Base-by-base conservation (phyloP, 805 yeast genomes). In the Debaryomyces prosopidis region DNA sequence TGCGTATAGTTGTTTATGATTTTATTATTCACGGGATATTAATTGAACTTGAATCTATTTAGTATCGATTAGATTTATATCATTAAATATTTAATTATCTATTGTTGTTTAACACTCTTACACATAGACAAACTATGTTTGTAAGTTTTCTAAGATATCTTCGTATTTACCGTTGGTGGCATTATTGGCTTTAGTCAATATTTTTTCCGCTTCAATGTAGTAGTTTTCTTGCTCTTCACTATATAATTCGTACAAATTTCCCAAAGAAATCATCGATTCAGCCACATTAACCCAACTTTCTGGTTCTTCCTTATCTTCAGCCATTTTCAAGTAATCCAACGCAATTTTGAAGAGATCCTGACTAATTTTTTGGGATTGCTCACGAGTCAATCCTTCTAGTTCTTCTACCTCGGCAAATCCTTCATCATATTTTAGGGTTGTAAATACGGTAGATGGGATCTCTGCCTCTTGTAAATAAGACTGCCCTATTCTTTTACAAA, bases 281-380 rank as follows among this genome's bases (percentile, higher is more conserved):
- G 97, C 96, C 38, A 87, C 76, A 57, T 81, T 79, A 10, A 84
- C 96, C 88, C 92, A 86, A 4, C 86, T 74, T 47, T 84, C 85
- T 0, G 96, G 95, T 34, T 85, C 89, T 38, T 84, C 87, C 15
- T 80, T 82, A 41, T 81, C 81, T 60, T 84, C 80, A 0, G 90
- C 85, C 44, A 71, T 66, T 44, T 71, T 65, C 44, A 90, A 69
- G 56, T 79, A 79, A 32, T 71, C 67, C 19, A 87, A 69, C 0
- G 95, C 95, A 15, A 63, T 66, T 8, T 62, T 54, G 9, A 82
- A 77, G 30, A 75, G 63, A 2, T 69, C 65, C 32, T 76, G 66
- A 0, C 88, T 81, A 35, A 71, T 70, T 17, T 59, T 53, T 47
- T 77, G 82, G 0, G 87, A 80, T n/a, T 69, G 63, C 26, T 69